Evolutionary conservation across 169 alveolate genomes (phyloP), one percentile per base, ranked within the genome.

Genomic region (Cryptosporidium sp.): DNA sequence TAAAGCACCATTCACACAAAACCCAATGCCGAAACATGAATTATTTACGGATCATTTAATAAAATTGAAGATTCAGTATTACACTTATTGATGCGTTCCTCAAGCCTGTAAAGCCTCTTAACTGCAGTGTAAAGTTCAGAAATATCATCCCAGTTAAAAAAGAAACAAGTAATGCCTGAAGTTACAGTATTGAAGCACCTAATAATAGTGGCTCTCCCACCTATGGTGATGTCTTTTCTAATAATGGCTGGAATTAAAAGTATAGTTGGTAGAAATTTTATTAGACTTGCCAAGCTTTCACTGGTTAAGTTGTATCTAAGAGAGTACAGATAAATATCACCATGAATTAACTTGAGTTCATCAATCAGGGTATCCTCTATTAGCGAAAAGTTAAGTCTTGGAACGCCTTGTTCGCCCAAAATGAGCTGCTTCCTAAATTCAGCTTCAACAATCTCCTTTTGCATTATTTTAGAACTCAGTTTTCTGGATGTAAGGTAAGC

Each of bases 121-220:
- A 48, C 2, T n/a, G 89, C 80, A 9, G 75, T 41, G 12, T 48
- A 45, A 7, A 80, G 68, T 33, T 62, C 89, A 7, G 73, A 62
- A 41, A 80, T 37, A 21, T 80, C 67, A 50, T 62, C 89, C 89
- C 89, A 80, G 43, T 61, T 80, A 29, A 62, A 26, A 45, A 80
- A n/a, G 62, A 80, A 41, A 14, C 80, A 80, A 29, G 75, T 80
- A 21, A 65, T 16, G 9, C 80, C 80, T 10, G 80, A n/a, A 23
- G 68, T 62, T 1, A 65, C 75, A 12, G 86, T 62, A 65, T 80
- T 67, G 43, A 80, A 39, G 23, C 86, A 80, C 23, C 89, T 59
- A 5, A 80, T 80, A 12, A 62, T 62, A 16, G 80, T 45, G 65
- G 75, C 75, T 8, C 75, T 21, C 26, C 50, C 71, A 3, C 86